Evolutionary conservation across 2,329 filamentous ascomycete genomes (phyloP), one percentile per base, ranked within the genome.

Genomic region (Cercospora zeae-maydis): DNA sequence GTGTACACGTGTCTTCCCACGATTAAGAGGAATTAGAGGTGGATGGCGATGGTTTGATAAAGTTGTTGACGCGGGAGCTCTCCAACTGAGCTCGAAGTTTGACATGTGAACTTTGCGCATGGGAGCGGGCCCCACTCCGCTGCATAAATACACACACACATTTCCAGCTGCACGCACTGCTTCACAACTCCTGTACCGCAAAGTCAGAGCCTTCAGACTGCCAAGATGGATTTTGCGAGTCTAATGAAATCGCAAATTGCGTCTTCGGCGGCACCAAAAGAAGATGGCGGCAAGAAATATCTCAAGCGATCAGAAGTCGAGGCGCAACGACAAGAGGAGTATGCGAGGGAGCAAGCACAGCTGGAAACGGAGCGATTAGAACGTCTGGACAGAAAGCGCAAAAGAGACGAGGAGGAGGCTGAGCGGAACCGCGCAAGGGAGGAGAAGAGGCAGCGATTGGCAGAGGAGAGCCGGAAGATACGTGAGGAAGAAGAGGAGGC

Each of bases 211-310:
- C 16, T n/a, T 21, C 31, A 7, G 9, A 11, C 13, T 10, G 42
- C 9, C 74, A 82, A 65, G 69, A 99, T 99, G 95, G 93, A 99
- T 78, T 99, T 99, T 81, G 92, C 92, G 65, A 86, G 92, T 36
- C 81, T 99, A 53, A 96, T 99, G 91, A 87, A 90, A 72, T 90
- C 92, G 74, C 92, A 96, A 78, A 95, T 99, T 73, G 86, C 90
- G 58, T 61, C 70, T 42, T 68, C 70, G 3, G 57, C 67, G 72
- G 96, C 95, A 77, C 83, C 88, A 69, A 91, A 91, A 76, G 63
- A 71, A 63, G 61, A 74, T 42, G 76, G 79, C 14, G 72, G 77
- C 39, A 88, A 89, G 72, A 96, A 96, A 77, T 98, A 92, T 76
- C 79, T 91, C 66, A 92, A 91, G 71, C 91, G 92, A 68, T 88